Evolutionary conservation across 2,329 filamentous ascomycete genomes (phyloP).

Genomic region (Dothideomycetes sp.): DNA sequence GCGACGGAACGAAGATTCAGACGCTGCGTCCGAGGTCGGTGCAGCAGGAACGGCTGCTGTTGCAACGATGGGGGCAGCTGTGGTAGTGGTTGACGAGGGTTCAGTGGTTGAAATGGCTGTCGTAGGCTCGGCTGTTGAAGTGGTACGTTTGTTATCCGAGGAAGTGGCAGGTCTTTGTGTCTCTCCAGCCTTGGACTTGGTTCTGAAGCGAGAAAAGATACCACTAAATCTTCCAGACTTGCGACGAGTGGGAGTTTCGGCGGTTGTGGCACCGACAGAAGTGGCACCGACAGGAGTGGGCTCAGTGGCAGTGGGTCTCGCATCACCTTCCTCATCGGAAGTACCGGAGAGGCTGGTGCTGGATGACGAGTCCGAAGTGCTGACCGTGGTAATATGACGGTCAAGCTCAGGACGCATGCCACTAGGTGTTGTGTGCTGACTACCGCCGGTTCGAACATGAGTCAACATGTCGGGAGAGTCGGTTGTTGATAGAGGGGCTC

Average conservation of each 20-base stretch:
- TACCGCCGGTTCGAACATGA: slow-evolving; percentile 1
- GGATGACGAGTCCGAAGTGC: slow-evolving; percentile 16
- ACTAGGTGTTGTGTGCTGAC: background rate
- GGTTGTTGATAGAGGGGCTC: slow-evolving; percentile 4
- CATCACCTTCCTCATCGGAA: slow-evolving; percentile 8
- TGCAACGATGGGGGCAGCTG: slow-evolving; percentile 3
- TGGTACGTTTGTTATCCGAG: slow-evolving; percentile 33
- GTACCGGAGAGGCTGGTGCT: slow-evolving; percentile 14
- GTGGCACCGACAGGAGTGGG: background rate
- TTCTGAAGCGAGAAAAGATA: slow-evolving; percentile 31
- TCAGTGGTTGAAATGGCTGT: slow-evolving; percentile 30
- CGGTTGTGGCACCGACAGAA: slow-evolving; percentile 4
- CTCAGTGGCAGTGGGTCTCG: background rate
- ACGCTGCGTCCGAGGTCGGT: slow-evolving; percentile 6
- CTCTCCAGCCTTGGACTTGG: slow-evolving; percentile 26
- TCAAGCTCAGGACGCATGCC: slow-evolving; percentile 21
- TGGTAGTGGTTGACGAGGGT: slow-evolving; percentile 11
- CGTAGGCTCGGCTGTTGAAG: slow-evolving; percentile 42
- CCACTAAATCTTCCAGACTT: slow-evolving; percentile 25
- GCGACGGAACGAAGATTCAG: slow-evolving; percentile 11
- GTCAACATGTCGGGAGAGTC: slow-evolving; percentile 11
- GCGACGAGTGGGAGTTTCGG: slow-evolving; percentile 13
- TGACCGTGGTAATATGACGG: slow-evolving; percentile 24
- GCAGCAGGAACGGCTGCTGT: slow-evolving; percentile 14
- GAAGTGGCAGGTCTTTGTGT: slow-evolving; percentile 11